phyloP scores from a whole-genome alignment of 306 rosid genomes.

The Geum urbanum region DNA sequence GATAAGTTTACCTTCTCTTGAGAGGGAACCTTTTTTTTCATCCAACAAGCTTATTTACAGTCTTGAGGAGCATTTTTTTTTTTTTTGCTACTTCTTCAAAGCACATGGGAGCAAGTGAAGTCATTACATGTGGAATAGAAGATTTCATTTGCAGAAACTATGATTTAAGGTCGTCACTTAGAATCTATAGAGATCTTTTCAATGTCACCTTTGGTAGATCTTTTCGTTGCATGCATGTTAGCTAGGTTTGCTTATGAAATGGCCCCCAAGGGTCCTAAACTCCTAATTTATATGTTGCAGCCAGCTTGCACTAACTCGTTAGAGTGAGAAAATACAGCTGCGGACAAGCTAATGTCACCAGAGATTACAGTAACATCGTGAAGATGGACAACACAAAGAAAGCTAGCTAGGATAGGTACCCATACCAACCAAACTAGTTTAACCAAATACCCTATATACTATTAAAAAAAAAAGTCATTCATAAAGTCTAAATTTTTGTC shows the following conservation, averaged over 20 bases:
- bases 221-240: constrained; percentile 3
- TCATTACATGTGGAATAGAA: not conserved
- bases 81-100: too few species aligned
- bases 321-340: constrained; percentile 26
- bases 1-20: too few species aligned
- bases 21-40: too few species aligned
- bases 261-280: not conserved
- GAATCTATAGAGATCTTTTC: constrained; percentile 10
- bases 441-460: constrained; percentile 6
- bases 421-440: constrained; percentile 21
- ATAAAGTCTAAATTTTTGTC: too few species aligned
- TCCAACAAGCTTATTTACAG: too few species aligned
- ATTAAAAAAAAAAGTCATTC: too few species aligned
- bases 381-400: constrained; percentile 5
- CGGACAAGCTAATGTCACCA: constrained; percentile 10
- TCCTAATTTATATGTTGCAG: not conserved
- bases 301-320: constrained; percentile 26
- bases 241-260: not conserved
- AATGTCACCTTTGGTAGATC: not conserved
- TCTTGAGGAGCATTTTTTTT: too few species aligned
- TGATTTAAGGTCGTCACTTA: not conserved
- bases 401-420: constrained; percentile 10
- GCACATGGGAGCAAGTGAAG: not conserved
- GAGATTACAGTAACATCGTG: constrained; percentile 7
- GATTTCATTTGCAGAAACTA: not conserved